Evolutionary conservation across 202 grass and related monocot species (phyloP).

Genomic region (Saccharum hybrid): DNA sequence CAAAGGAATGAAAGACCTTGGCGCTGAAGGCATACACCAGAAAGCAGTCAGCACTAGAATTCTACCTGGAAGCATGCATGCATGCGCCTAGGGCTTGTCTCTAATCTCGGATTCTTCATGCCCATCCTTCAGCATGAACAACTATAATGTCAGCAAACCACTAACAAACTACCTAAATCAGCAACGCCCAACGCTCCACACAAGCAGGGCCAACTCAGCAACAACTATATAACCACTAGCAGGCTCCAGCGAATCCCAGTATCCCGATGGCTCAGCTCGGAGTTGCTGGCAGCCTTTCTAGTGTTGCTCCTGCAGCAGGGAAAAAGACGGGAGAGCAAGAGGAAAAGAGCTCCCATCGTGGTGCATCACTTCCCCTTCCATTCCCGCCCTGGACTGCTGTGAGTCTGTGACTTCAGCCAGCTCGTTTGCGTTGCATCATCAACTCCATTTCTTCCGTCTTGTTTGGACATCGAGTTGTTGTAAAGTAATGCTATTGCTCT

Average conservation of each 20-base stretch:
- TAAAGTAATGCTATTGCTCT: too few species aligned
- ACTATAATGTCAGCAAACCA: too few species aligned
- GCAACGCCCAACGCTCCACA: too few species aligned
- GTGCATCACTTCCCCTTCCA: slow-evolving; percentile 56
- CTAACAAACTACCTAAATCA: too few species aligned
- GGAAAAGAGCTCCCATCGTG: slow-evolving; percentile 38
- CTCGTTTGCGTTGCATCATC: neutral
- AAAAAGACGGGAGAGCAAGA: neutral
- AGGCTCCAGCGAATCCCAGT: neutral
- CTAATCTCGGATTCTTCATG: too few species aligned
- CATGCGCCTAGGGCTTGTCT: too few species aligned
- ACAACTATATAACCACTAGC: too few species aligned
- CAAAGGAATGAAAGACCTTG: neutral
- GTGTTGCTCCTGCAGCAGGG: neutral
- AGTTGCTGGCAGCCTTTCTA: neutral
- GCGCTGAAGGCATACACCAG: neutral
- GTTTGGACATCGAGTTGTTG: neutral
- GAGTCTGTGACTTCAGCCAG: slow-evolving; percentile 21
- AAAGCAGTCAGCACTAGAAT: neutral
- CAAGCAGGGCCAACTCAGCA: too few species aligned
- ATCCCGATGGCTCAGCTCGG: neutral
- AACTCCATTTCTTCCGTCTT: neutral
- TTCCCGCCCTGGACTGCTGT: slow-evolving; percentile 36
- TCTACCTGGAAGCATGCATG: neutral
- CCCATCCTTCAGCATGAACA: too few species aligned